Conservation (phyloP, 1,284 basidiomycete genomes). For the Chiua sp. region DNA sequence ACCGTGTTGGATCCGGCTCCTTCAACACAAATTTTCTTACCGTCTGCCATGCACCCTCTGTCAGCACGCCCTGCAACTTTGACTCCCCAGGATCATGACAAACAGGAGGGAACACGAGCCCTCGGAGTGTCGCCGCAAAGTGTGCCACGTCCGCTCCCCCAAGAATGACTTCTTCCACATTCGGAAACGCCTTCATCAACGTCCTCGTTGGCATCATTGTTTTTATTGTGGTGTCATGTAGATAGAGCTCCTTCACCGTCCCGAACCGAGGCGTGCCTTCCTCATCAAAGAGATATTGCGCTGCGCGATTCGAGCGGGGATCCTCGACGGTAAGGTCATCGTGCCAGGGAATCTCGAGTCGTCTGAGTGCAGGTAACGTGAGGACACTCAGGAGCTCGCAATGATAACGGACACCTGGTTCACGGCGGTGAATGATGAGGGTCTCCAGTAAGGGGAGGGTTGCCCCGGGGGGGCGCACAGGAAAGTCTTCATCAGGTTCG, state of each 20-base stretch:
- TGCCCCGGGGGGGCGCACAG: neutral
- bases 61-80: constrained; percentile 1
- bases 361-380: constrained; percentile 16
- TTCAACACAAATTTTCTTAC: constrained; percentile 20
- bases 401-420: constrained; percentile 24
- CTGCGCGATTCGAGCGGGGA: constrained; percentile 6
- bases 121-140: constrained; percentile 19
- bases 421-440: constrained; percentile 22
- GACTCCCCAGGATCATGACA: neutral
- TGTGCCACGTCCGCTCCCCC: constrained; percentile 18
- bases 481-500: constrained; percentile 17
- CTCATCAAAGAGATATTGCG: constrained; percentile 16
- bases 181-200: constrained; percentile 25
- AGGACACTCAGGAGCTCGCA: constrained; percentile 20
- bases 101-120: constrained; percentile 9
- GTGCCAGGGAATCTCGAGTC: constrained; percentile 29
- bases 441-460: constrained; percentile 15
- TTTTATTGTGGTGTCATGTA: constrained; percentile 19
- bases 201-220: constrained; percentile 23
- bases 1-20: constrained; percentile 18
- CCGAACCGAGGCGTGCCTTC: constrained; percentile 20
- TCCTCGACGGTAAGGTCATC: constrained; percentile 19
- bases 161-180: constrained; percentile 19
- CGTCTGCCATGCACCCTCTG: constrained; percentile 17
- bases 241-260: constrained; percentile 16